Conservation (phyloP, 345 rosid species). For the Eucalyptus dawsonii region DNA sequence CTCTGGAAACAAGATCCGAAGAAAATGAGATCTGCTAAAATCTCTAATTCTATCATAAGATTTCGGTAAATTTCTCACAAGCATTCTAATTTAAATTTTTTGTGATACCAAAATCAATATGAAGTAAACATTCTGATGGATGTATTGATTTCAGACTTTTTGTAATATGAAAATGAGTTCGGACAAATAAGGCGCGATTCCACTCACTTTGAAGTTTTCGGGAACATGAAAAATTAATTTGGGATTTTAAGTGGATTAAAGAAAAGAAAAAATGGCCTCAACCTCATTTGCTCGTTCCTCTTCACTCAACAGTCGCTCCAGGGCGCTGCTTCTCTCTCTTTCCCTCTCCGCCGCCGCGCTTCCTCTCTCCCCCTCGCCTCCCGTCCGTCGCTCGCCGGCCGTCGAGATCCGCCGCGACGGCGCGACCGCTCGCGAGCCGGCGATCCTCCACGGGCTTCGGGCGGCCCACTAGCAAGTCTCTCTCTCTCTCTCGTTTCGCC, state of each 20-base stretch:
- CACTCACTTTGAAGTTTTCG: background rate
- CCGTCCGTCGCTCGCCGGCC: background rate
- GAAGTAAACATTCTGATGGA: too few species aligned
- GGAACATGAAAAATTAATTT: background rate
- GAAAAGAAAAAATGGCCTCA: background rate
- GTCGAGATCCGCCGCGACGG: background rate
- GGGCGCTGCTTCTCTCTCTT: background rate
- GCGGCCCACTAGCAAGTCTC: background rate
- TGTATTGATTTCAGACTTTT: fast-evolving
- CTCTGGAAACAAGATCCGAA: fast-evolving
- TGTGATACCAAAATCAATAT: background rate
- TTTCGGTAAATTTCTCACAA: fast-evolving
- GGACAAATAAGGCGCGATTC: background rate
- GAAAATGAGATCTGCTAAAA: background rate
- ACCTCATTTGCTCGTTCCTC: background rate
- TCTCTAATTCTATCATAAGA: background rate
- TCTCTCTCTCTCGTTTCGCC: background rate
- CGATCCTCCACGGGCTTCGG: background rate
- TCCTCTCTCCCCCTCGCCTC: background rate
- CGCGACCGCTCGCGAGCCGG: background rate
- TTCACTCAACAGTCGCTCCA: background rate
- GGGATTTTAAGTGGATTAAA: background rate
- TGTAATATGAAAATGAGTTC: background rate
- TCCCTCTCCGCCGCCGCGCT: background rate
- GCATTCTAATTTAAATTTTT: background rate